Evolutionary conservation across 78 protist genomes (phyloP).

Genomic region (Guillardia theta): DNA sequence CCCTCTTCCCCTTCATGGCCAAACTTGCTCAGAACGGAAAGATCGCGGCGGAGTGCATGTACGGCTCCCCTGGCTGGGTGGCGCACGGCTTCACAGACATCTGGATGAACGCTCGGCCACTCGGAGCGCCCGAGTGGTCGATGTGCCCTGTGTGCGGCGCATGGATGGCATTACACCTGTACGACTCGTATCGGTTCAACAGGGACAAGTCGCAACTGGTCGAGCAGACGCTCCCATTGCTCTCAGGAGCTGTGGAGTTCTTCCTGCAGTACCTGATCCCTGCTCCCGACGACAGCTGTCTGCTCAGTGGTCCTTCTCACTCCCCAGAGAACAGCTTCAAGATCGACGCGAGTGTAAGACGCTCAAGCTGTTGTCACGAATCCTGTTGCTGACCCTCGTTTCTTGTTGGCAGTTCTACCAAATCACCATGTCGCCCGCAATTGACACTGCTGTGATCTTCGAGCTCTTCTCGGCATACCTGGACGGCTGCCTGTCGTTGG

Average conservation of each 20-base stretch:
- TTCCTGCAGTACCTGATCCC: conserved; percentile 1
- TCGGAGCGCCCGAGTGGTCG: background rate
- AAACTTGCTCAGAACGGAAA: background rate
- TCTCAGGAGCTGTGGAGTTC: conserved; percentile 8
- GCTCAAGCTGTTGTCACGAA: background rate
- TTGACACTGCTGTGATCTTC: background rate
- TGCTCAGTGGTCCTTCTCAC: background rate
- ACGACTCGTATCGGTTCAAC: background rate
- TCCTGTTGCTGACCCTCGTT: background rate
- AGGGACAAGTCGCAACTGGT: background rate
- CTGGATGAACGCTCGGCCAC: background rate
- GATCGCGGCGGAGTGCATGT: conserved; percentile 24
- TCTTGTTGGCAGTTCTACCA: background rate
- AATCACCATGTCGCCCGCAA: background rate
- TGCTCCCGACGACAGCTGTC: background rate
- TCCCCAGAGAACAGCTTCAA: background rate
- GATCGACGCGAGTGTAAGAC: background rate
- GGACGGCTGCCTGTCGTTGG: background rate
- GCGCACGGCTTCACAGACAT: conserved; percentile 31
- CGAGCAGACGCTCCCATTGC: background rate
- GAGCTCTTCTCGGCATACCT: background rate
- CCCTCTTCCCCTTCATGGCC: background rate
- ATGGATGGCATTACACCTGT: background rate
- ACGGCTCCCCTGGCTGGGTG: conserved; percentile 18
- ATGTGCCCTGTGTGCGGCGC: conserved; percentile 21